A percentile compares a stretch with the other conserved stretches of the same genome.
phyloP scores from a whole-genome alignment of 164 flowering plant species.

The Vitis cinerea region DNA sequence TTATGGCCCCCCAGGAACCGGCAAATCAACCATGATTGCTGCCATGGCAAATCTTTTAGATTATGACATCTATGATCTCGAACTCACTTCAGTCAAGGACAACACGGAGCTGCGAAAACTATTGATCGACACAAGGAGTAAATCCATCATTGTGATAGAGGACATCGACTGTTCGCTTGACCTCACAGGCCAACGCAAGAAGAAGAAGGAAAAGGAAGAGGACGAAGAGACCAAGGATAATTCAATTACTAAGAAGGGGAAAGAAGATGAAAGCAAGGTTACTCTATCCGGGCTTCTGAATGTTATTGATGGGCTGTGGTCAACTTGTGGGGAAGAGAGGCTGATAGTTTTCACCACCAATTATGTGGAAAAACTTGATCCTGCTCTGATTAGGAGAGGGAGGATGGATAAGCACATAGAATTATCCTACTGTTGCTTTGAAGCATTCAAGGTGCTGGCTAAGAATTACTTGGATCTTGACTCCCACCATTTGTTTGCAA shows the following conservation, averaged over 20 bases:
- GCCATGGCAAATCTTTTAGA: slow-evolving; percentile 60
- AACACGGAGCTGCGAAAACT: slow-evolving; percentile 54
- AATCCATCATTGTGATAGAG: slow-evolving; percentile 62
- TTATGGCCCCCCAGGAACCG: slow-evolving; percentile 70
- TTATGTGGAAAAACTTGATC: slow-evolving; percentile 42
- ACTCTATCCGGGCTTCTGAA: slow-evolving; percentile 41
- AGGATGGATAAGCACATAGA: slow-evolving; percentile 50
- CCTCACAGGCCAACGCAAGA: slow-evolving; percentile 39
- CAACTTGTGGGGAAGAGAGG: slow-evolving; percentile 36
- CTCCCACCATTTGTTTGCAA: slow-evolving; percentile 22
- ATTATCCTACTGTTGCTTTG: slow-evolving; percentile 36
- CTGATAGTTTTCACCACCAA: slow-evolving; percentile 43
- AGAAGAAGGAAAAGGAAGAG: slow-evolving; percentile 18
- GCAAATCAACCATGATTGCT: slow-evolving; percentile 68
- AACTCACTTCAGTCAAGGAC: slow-evolving; percentile 47
- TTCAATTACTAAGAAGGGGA: neutral
- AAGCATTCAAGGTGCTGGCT: slow-evolving; percentile 46
- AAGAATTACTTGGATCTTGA: slow-evolving; percentile 40
- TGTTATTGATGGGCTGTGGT: slow-evolving; percentile 34
- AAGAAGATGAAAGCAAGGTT: slow-evolving; percentile 10
- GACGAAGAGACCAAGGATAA: slow-evolving; percentile 2
- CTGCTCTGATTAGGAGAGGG: slow-evolving; percentile 41
- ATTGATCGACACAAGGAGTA: slow-evolving; percentile 45
- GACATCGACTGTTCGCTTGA: slow-evolving; percentile 68
- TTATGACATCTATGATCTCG: slow-evolving; percentile 68